phyloP scores from a whole-genome alignment of 768 basidiomycete genomes.

The Rhizopogon roseolus region DNA sequence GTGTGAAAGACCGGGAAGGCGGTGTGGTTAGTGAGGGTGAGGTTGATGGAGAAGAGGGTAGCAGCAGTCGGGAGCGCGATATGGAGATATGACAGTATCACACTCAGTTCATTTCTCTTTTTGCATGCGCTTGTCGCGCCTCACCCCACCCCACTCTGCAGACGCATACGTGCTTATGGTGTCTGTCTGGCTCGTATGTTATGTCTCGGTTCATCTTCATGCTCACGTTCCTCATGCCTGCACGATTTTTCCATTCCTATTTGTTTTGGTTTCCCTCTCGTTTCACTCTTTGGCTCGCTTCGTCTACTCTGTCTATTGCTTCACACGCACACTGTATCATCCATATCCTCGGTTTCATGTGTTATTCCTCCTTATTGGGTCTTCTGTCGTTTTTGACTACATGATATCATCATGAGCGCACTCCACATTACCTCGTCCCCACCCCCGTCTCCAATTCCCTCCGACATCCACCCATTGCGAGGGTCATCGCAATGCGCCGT shows the following conservation, averaged over 20 bases:
- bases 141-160: too few relatives aligned
- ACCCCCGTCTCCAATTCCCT: neutral
- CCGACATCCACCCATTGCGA: neutral
- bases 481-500: too few relatives aligned
- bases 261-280: neutral
- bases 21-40: neutral
- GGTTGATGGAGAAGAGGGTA: too few relatives aligned
- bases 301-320: neutral
- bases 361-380: constrained; percentile 3
- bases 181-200: too few relatives aligned
- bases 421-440: too few relatives aligned
- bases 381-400: neutral
- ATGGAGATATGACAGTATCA: neutral
- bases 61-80: neutral
- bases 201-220: neutral
- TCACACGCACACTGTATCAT: neutral
- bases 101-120: too few relatives aligned
- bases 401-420: neutral
- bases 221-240: neutral
- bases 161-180: too few relatives aligned
- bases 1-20: neutral
- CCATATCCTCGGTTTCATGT: neutral
- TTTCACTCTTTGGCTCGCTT: neutral
- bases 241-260: neutral
- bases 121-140: too few relatives aligned